Evolutionary conservation across 495 filamentous ascomycete species (phyloP).

Genomic region (Cercophora newfieldiana): DNA sequence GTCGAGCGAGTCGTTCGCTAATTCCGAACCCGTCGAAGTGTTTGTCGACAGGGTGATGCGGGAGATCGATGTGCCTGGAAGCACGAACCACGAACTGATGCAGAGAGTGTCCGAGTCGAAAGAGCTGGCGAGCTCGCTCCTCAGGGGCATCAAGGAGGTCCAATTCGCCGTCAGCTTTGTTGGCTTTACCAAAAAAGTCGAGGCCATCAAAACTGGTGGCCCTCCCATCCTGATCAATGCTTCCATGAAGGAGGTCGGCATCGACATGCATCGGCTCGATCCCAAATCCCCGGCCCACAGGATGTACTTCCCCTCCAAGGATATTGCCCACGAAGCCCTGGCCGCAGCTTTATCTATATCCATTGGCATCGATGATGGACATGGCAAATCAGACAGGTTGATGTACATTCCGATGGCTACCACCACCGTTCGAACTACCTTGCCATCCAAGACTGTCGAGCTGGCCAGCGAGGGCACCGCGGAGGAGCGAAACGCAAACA

Average conservation of each 20-base stretch:
- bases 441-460: constrained; percentile 92
- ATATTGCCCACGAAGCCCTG: constrained; percentile 93
- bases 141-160: constrained; percentile 92
- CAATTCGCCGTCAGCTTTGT: constrained; percentile 95
- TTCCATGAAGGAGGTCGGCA: constrained; percentile 91
- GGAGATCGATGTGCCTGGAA: constrained; percentile 73
- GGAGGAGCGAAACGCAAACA: constrained; percentile 90
- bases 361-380: constrained; percentile 84
- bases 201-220: constrained; percentile 62
- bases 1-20: constrained; percentile 24
- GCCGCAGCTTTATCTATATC: constrained; percentile 90
- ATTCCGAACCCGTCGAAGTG: constrained; percentile 52
- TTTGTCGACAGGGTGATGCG: constrained; percentile 75
- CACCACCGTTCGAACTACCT: constrained; percentile 88
- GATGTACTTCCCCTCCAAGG: constrained; percentile 96
- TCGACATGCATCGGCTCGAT: constrained; percentile 91
- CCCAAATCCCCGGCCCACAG: constrained; percentile 92
- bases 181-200: constrained; percentile 76
- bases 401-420: constrained; percentile 98
- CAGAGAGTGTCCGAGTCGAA: constrained; percentile 90
- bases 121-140: constrained; percentile 84
- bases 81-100: constrained; percentile 69
- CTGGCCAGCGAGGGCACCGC: constrained; percentile 70
- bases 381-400: constrained; percentile 79
- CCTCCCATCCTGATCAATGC: constrained; percentile 76